Evolutionary conservation across 352 stramenopile genomes (phyloP).

Genomic region (Pythium volutum): DNA sequence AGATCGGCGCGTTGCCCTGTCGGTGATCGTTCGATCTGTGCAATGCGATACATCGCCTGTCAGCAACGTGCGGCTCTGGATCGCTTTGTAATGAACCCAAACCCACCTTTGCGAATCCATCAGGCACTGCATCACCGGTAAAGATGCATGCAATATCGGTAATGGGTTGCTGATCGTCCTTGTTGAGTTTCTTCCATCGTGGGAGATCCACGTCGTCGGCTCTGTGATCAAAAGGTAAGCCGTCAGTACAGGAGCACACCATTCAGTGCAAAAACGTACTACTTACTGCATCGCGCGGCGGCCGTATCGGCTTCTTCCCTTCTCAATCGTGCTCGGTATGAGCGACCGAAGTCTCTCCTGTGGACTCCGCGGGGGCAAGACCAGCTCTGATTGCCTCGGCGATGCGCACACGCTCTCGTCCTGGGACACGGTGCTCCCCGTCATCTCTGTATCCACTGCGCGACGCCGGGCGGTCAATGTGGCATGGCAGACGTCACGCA

Average conservation of each 20-base stretch:
- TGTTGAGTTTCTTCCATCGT: conserved; percentile 51
- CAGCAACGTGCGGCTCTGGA: neutral
- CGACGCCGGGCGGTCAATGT: conserved; percentile 30
- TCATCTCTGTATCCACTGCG: conserved; percentile 26
- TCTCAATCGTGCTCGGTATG: conserved; percentile 45
- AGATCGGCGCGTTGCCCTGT: conserved; percentile 73
- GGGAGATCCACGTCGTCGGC: conserved; percentile 13
- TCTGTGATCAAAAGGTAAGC: conserved; percentile 4
- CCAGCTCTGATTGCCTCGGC: conserved; percentile 4
- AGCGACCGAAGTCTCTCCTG: conserved; percentile 49
- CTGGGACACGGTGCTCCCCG: conserved; percentile 25
- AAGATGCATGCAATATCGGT: conserved; percentile 78
- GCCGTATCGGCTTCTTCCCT: conserved; percentile 37
- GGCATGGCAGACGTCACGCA: conserved; percentile 68
- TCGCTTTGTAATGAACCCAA: neutral
- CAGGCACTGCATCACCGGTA: conserved; percentile 63
- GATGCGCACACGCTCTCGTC: conserved; percentile 3
- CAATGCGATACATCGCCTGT: neutral
- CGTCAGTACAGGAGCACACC: neutral
- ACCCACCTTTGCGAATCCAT: conserved; percentile 69
- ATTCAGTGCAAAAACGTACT: neutral
- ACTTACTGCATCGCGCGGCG: conserved; percentile 34
- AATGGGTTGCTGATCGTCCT: conserved; percentile 44
- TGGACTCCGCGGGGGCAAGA: conserved; percentile 45
- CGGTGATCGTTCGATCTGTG: conserved; percentile 69